A percentile compares a stretch with the other conserved stretches of the same genome.
Conservation (phyloP, 805 yeast species). For the Candida maris region DNA sequence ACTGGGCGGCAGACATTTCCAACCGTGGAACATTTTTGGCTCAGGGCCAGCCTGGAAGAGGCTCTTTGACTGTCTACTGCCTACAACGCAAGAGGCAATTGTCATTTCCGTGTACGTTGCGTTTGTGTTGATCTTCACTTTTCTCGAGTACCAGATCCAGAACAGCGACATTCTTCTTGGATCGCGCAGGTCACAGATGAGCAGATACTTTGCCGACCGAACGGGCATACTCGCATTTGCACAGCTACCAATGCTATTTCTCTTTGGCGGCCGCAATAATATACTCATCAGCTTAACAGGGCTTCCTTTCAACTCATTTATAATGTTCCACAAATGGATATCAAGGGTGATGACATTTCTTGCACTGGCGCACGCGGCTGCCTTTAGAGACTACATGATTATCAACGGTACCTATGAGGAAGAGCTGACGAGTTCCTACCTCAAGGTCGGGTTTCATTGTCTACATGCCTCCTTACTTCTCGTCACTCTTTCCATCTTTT, state of each 20-base stretch:
- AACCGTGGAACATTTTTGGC: constrained; percentile 22
- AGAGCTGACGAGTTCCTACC: constrained; percentile 7
- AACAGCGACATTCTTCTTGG: constrained; percentile 17
- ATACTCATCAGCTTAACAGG: constrained; percentile 51
- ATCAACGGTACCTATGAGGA: constrained; percentile 4
- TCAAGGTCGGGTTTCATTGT: constrained; percentile 29
- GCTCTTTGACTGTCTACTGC: constrained; percentile 22
- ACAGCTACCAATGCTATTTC: constrained; percentile 45
- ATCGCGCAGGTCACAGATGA: constrained; percentile 19
- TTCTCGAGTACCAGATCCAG: constrained; percentile 13
- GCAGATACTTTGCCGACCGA: constrained; percentile 52
- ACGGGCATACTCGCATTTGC: constrained; percentile 45
- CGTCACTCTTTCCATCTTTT: constrained; percentile 44
- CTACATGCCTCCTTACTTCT: constrained; percentile 37
- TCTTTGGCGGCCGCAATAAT: constrained; percentile 60
- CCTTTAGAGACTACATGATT: constrained; percentile 29
- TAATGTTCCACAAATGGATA: constrained; percentile 44
- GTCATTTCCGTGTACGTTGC: constrained; percentile 15
- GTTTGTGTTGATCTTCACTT: constrained; percentile 9
- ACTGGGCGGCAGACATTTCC: constrained; percentile 18
- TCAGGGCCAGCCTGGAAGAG: not conserved
- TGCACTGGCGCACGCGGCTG: constrained; percentile 30
- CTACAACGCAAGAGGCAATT: constrained; percentile 26
- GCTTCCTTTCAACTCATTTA: constrained; percentile 42
- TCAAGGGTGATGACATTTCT: constrained; percentile 29